phyloP scores from a whole-genome alignment of 2,329 filamentous ascomycete genomes.

The Fusarium chaquense region DNA sequence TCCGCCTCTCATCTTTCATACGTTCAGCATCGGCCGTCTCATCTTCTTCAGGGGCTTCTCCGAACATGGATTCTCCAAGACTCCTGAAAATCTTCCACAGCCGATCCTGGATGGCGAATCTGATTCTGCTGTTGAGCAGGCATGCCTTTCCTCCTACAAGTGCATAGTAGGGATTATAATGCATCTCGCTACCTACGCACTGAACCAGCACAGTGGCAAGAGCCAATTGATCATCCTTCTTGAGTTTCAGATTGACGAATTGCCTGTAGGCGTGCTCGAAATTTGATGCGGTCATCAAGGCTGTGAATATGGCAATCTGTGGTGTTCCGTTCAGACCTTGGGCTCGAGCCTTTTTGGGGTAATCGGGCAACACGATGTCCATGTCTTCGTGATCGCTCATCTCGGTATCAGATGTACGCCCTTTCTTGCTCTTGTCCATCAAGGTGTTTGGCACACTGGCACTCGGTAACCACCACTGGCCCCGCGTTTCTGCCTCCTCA shows the following conservation, averaged over 20 bases:
- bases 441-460: constrained; percentile 79
- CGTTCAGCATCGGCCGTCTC: constrained; percentile 61
- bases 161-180: constrained; percentile 94
- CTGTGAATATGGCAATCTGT: constrained; percentile 90
- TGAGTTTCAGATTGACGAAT: constrained; percentile 84
- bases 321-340: constrained; percentile 90
- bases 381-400: constrained; percentile 61
- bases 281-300: constrained; percentile 87
- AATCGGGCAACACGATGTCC: constrained; percentile 70
- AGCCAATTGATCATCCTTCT: constrained; percentile 86
- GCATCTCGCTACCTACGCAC: constrained; percentile 83
- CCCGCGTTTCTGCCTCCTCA: constrained; percentile 82
- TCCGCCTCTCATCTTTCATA: constrained; percentile 61
- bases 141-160: constrained; percentile 85
- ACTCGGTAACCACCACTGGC: constrained; percentile 98
- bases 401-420: constrained; percentile 33
- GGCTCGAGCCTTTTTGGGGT: constrained; percentile 77
- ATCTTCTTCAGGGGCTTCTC: constrained; percentile 71
- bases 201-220: constrained; percentile 89
- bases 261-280: constrained; percentile 85
- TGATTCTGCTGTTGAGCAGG: constrained; percentile 74
- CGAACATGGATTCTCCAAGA: constrained; percentile 84
- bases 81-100: constrained; percentile 88
- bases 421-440: constrained; percentile 34
- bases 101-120: constrained; percentile 87